Conservation (phyloP, 1,284 basidiomycete species). For the Salmacisia buchloeana region DNA sequence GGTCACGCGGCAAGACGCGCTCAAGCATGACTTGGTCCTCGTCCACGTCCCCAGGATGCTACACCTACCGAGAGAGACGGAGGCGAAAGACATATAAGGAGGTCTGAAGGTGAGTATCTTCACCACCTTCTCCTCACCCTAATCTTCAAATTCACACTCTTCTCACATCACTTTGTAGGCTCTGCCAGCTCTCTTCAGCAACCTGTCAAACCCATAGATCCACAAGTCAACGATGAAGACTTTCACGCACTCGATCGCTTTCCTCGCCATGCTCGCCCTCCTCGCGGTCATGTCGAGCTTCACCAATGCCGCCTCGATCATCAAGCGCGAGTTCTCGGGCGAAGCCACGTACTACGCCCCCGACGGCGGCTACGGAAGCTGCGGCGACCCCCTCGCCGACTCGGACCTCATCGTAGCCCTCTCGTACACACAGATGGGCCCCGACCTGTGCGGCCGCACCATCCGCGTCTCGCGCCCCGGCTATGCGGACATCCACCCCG, state of each 20-base stretch:
- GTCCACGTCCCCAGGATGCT: no score
- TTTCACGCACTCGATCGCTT: neutral
- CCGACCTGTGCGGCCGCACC: neutral
- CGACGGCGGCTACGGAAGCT: neutral
- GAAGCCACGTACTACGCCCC: slow-evolving; percentile 7
- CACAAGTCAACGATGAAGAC: slow-evolving; percentile 4
- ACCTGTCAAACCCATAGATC: no score
- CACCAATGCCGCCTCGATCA: neutral
- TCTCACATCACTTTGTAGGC: neutral
- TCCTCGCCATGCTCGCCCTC: neutral
- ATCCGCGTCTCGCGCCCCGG: neutral
- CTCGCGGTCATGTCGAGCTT: neutral
- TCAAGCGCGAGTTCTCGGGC: slow-evolving; percentile 2
- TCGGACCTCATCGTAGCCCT: slow-evolving; percentile 4
- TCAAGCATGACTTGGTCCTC: no score
- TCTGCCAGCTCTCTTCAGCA: neutral
- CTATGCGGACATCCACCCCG: neutral
- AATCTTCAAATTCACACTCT: neutral
- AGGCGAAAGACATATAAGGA: neutral
- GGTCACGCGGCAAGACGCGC: no score
- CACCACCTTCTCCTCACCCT: neutral
- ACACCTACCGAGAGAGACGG: no score
- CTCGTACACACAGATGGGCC: neutral
- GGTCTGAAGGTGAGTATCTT: neutral
- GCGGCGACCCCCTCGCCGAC: slow-evolving; percentile 2